Conservation (phyloP, 371 early-diverging fungal species). For the Mucor plumbeus region DNA sequence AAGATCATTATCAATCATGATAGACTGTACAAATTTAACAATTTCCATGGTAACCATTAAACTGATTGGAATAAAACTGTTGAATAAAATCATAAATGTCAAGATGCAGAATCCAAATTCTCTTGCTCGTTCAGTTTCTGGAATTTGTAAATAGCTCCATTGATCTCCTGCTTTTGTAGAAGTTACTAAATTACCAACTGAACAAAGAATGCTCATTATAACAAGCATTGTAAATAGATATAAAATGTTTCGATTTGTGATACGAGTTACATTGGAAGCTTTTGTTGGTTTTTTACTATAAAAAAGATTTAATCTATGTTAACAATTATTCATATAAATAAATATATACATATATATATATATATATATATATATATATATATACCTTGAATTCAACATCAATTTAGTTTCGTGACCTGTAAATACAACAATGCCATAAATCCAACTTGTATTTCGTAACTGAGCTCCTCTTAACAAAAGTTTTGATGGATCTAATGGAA, state of each 20-base stretch:
- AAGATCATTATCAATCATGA: constrained; percentile 80
- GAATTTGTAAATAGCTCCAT: constrained; percentile 41
- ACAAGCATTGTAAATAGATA: constrained; percentile 89
- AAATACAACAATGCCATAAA: constrained; percentile 82
- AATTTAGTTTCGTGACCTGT: constrained; percentile 93
- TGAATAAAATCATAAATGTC: constrained; percentile 88
- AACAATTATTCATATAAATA: too few species aligned
- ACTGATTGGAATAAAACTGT: constrained; percentile 91
- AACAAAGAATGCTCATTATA: constrained; percentile 82
- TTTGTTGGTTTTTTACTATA: constrained; percentile 54
- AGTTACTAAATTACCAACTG: constrained; percentile 71
- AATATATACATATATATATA: too few species aligned
- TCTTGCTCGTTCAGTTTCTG: constrained; percentile 33
- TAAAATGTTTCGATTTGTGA: constrained; percentile 92
- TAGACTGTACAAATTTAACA: constrained; percentile 83
- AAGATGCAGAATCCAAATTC: constrained; percentile 75
- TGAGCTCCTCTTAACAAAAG: constrained; percentile 82
- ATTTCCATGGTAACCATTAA: constrained; percentile 93
- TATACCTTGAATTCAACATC: constrained; percentile 80
- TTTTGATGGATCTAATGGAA: constrained; percentile 80
- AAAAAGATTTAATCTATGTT: too few species aligned
- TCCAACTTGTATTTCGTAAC: constrained; percentile 85
- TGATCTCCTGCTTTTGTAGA: constrained; percentile 22
- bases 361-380: background rate
- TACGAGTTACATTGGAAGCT: constrained; percentile 74